Conservation (phyloP, 2,329 filamentous ascomycete genomes). For the Colletotrichum sp. region DNA sequence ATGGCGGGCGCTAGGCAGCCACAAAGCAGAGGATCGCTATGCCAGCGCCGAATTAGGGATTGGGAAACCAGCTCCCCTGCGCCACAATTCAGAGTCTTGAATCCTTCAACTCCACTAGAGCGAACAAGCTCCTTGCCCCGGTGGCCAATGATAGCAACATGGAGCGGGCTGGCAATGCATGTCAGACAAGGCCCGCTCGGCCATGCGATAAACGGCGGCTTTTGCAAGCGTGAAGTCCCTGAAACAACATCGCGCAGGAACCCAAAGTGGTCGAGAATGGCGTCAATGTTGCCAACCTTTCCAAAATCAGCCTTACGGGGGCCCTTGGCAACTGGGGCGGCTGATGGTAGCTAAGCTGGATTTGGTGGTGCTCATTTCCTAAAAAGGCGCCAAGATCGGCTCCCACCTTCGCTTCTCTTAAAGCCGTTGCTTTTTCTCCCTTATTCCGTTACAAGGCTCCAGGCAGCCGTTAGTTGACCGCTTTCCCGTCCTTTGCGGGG, state of each 20-base stretch:
- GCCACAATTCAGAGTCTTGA: background rate
- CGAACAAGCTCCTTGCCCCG: background rate
- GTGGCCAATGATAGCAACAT: background rate
- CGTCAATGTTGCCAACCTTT: background rate
- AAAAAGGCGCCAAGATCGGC: background rate
- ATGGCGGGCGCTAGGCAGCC: background rate
- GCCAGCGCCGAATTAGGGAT: background rate
- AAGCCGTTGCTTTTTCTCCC: background rate
- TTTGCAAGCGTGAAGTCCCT: background rate
- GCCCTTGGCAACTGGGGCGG: background rate
- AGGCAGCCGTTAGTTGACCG: background rate
- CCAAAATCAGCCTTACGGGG: background rate
- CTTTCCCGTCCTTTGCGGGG: background rate
- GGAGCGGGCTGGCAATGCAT: background rate
- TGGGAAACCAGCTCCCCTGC: background rate
- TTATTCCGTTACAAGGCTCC: background rate
- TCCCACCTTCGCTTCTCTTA: background rate
- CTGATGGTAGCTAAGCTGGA: background rate
- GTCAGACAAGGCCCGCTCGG: background rate
- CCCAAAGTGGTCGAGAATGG: background rate
- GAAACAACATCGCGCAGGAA: background rate
- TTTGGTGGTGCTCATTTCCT: background rate
- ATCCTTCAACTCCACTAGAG: background rate
- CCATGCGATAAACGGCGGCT: background rate
- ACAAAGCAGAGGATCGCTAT: background rate